Evolutionary conservation across 1,139 yeast genomes (phyloP).

Genomic region (Hansenula lynferdii): DNA sequence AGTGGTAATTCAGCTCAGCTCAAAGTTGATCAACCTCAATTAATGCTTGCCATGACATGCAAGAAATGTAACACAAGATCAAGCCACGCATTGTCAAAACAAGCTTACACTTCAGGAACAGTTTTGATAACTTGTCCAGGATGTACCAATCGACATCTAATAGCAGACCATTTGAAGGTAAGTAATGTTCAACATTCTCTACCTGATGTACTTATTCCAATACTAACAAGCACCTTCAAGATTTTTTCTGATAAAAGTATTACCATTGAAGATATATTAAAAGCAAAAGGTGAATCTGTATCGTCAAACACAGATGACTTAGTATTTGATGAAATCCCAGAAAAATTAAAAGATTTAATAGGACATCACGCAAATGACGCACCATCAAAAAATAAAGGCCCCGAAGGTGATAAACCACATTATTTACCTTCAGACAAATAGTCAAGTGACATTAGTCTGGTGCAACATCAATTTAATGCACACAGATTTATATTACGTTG

Average conservation of each 20-base stretch:
- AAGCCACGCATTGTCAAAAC: constrained; percentile 84
- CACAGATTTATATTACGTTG: too few relatives aligned
- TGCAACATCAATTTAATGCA: too few relatives aligned
- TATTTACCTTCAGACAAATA: constrained; percentile 4
- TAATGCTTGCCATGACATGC: constrained; percentile 91
- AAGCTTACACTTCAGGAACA: constrained; percentile 83
- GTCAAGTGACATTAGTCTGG: too few relatives aligned
- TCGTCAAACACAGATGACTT: constrained; percentile 58
- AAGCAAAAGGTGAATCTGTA: constrained; percentile 70
- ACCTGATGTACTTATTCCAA: not conserved
- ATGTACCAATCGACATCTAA: constrained; percentile 81
- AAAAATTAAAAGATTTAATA: constrained; percentile 44
- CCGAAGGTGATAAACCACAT: constrained; percentile 9
- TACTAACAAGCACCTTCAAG: constrained; percentile 19
- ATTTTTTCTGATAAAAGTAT: constrained; percentile 77
- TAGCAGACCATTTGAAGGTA: constrained; percentile 81
- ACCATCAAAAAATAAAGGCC: constrained; percentile 30
- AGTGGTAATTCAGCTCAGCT: constrained; percentile 19
- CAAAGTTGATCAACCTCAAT: constrained; percentile 62
- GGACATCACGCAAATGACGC: constrained; percentile 68
- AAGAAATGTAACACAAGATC: constrained; percentile 83
- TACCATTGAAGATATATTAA: constrained; percentile 76
- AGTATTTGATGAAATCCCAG: constrained; percentile 71
- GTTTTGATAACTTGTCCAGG: constrained; percentile 91
- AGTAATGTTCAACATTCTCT: too few relatives aligned